Evolutionary conservation across 116 monocot species (phyloP).

Genomic region (Trichopus zeylanicus): DNA sequence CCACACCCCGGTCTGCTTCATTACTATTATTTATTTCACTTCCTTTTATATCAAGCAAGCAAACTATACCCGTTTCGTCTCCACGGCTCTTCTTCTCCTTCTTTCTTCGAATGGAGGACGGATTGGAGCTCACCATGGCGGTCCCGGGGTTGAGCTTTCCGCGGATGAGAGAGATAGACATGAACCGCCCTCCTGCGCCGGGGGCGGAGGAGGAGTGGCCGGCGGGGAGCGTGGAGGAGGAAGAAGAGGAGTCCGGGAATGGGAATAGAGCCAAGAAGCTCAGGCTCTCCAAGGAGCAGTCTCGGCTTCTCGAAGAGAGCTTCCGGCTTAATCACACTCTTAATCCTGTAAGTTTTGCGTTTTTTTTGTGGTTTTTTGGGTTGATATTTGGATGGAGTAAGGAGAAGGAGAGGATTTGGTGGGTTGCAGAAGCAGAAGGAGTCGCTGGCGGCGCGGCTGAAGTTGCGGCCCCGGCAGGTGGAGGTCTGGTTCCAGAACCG

Average conservation of each 20-base stretch:
- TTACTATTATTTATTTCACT: neutral
- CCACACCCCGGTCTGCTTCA: neutral
- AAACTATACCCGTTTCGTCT: neutral
- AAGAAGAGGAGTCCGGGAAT: slow-evolving; percentile 22
- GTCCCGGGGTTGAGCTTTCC: slow-evolving; percentile 35
- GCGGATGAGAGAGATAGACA: slow-evolving; percentile 60
- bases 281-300: slow-evolving; percentile 67
- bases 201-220: slow-evolving; percentile 35
- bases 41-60: neutral
- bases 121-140: slow-evolving; percentile 53
- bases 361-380: neutral
- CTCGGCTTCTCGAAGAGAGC: slow-evolving; percentile 62
- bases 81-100: neutral
- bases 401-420: neutral
- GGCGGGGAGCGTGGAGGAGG: slow-evolving; percentile 34
- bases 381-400: neutral
- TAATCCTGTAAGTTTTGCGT: slow-evolving; percentile 32
- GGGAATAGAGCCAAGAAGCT: slow-evolving; percentile 50
- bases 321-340: slow-evolving; percentile 62
- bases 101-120: slow-evolving; percentile 6
- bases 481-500: slow-evolving; percentile 85
- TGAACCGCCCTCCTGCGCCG: slow-evolving; percentile 46
- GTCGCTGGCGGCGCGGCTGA: slow-evolving; percentile 41
- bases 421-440: slow-evolving; percentile 60
- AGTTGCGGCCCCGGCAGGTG: slow-evolving; percentile 57